A percentile compares a stretch with the other conserved stretches of the same genome.
Conservation (phyloP, 139 green algal species). For the Microglena sp. region DNA sequence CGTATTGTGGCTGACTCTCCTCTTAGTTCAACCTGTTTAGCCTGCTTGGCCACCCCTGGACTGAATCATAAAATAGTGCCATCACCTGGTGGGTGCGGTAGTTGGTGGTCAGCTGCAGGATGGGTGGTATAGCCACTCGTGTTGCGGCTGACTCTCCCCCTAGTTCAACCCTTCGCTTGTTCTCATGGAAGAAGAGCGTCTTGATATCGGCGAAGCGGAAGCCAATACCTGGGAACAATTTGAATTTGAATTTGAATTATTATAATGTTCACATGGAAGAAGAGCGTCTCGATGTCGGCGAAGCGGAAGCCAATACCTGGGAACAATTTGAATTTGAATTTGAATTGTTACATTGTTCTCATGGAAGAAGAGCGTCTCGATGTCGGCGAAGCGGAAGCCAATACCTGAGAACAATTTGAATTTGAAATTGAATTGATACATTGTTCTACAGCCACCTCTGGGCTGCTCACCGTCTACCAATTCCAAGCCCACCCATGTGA, state of each 20-base stretch:
- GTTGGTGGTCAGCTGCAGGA: conserved; percentile 31
- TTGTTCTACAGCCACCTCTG: too few relatives aligned
- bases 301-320: conserved; percentile 61
- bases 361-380: conserved; percentile 40
- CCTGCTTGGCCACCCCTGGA: conserved; percentile 20
- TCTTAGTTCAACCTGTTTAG: too few relatives aligned
- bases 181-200: conserved; percentile 41
- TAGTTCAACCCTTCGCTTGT: conserved; percentile 16
- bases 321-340: too few relatives aligned
- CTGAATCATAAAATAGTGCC: too few relatives aligned
- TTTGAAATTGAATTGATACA: too few relatives aligned
- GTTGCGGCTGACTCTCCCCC: background rate
- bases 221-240: too few relatives aligned
- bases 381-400: conserved; percentile 57
- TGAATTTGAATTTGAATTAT: too few relatives aligned
- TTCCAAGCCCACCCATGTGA: too few relatives aligned
- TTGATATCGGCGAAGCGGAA: conserved; percentile 57
- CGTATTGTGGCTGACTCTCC: background rate
- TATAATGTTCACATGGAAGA: conserved; percentile 34
- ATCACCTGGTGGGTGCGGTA: too few relatives aligned
- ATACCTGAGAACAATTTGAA: too few relatives aligned
- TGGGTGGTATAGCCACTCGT: background rate
- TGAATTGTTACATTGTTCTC: too few relatives aligned
- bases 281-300: conserved; percentile 45
- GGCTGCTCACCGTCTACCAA: too few relatives aligned